Base-by-base conservation (phyloP, 192 early-diverging fungal species). In the Piromyces finnis region DNA sequence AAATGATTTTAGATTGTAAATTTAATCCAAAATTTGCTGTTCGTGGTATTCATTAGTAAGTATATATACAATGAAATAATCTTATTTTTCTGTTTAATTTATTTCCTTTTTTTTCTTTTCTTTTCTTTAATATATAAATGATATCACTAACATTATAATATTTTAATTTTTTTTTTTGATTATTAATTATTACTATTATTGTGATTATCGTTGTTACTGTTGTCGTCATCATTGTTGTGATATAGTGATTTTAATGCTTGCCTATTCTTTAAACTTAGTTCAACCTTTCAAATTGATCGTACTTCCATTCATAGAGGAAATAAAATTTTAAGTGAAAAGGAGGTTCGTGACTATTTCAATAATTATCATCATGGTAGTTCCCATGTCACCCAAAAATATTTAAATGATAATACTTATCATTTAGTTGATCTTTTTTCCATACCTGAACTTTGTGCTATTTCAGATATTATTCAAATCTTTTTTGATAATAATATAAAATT, bases 401-500 rank as follows among this genome's bases (percentile, higher is more conserved):
- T 87, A 12, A 84, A 83, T 29, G 81, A 82, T 22, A 89, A 91
- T 28, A 87, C 90, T 79, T 86, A 85, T 81, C 90, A 91, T 29
- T 80, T 91, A 29, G 90, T 90, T 35, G 90, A 91, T 79, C 79
- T 91, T 14, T 91, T 90, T 77, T 87, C 86, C 17, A 84, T 89
- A 29, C 90, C 90, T 0, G 84, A 89, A 77, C 88, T 90, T 0
- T 88, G 88, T 22, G 78, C 90, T 29, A 81, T 91, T 78, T 87
- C 88, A 18, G 90, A 91, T 77, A 83, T 91, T 29, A 84, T 88
- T 17, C 90, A 91, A 85, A 87, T 89, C 77, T 91, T 91, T 82
- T 80, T 82, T 28, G 89, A 91, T 32, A 82, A 87, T 78, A 82
- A 82, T 30, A 89, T 89, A 0, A 68, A 68, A 68, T 68, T 68